phyloP scores from a whole-genome alignment of 192 early-diverging fungal species.

The Rhizoclosmatium sp. region DNA sequence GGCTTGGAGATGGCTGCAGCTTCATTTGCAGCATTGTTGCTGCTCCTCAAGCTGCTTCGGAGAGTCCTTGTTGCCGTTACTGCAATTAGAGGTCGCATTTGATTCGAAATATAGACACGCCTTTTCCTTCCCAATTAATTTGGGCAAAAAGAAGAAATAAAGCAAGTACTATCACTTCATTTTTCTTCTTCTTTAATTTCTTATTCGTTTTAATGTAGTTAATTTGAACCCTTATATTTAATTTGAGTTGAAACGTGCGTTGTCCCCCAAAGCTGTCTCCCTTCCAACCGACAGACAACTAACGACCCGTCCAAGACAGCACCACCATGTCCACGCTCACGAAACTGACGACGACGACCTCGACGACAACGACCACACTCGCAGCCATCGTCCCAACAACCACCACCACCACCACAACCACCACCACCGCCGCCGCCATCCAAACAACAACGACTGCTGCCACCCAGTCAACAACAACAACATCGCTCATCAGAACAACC shows the following conservation, averaged over 20 bases:
- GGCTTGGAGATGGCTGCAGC: too few species aligned
- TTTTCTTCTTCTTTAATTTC: neutral
- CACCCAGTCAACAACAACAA: neutral
- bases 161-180: neutral
- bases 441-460: neutral
- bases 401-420: neutral
- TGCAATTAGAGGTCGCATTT: too few species aligned
- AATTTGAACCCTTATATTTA: neutral
- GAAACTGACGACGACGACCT: neutral
- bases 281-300: too few species aligned
- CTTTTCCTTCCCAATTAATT: neutral
- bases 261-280: too few species aligned
- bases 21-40: too few species aligned
- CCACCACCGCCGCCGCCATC: slow-evolving; percentile 11
- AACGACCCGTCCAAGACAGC: too few species aligned
- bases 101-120: too few species aligned
- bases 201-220: neutral
- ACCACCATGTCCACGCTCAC: too few species aligned
- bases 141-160: neutral
- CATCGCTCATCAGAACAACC: neutral
- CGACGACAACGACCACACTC: neutral
- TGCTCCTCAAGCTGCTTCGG: too few species aligned
- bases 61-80: too few species aligned
- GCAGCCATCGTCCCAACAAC: neutral
- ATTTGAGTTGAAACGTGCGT: neutral